These are phyloP conservation scores for Aspergillus clavatus DNA, from an alignment of 2,329 filamentous ascomycete species.

Conservation along the genomic window DNA sequence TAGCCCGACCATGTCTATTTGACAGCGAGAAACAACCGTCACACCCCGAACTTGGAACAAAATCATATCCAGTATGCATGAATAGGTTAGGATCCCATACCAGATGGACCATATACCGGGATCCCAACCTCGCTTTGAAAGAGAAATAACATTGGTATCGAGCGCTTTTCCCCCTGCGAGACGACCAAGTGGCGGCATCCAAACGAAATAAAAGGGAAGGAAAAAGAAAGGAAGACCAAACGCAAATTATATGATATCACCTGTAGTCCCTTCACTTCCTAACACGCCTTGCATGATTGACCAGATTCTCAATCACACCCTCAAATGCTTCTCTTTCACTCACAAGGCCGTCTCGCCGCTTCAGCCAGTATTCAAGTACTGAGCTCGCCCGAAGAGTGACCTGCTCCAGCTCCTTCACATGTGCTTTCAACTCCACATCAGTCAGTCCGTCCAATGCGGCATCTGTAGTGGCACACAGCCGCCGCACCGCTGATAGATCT, in stretches of 20 bases:
- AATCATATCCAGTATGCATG: not conserved
- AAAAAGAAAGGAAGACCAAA: slow-evolving; percentile 12
- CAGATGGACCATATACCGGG: slow-evolving; percentile 1
- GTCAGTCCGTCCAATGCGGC: slow-evolving; percentile 77
- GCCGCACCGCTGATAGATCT: slow-evolving; percentile 71
- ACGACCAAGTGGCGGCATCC: slow-evolving; percentile 27
- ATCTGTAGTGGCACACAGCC: slow-evolving; percentile 77
- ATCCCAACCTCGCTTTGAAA: slow-evolving; percentile 6
- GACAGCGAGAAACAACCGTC: not conserved
- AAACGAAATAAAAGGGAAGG: too few species aligned
- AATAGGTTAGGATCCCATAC: not conserved
- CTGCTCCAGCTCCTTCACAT: slow-evolving; percentile 64
- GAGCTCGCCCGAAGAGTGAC: slow-evolving; percentile 68
- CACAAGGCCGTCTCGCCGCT: slow-evolving; percentile 76
- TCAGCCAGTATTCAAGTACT: slow-evolving; percentile 83
- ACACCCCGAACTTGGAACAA: not conserved
- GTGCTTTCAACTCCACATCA: slow-evolving; percentile 66
- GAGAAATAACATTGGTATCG: slow-evolving; percentile 6
- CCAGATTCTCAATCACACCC: slow-evolving; percentile 92
- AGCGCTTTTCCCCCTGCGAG: slow-evolving; percentile 28
- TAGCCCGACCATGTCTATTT: not conserved
- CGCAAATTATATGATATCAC: slow-evolving; percentile 15
- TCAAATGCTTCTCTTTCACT: slow-evolving; percentile 92
- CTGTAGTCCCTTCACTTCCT: slow-evolving; percentile 55
- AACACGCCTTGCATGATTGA: slow-evolving; percentile 82